phyloP scores from a whole-genome alignment of 2,329 filamentous ascomycete genomes.

The Talaromyces pinophilus region DNA sequence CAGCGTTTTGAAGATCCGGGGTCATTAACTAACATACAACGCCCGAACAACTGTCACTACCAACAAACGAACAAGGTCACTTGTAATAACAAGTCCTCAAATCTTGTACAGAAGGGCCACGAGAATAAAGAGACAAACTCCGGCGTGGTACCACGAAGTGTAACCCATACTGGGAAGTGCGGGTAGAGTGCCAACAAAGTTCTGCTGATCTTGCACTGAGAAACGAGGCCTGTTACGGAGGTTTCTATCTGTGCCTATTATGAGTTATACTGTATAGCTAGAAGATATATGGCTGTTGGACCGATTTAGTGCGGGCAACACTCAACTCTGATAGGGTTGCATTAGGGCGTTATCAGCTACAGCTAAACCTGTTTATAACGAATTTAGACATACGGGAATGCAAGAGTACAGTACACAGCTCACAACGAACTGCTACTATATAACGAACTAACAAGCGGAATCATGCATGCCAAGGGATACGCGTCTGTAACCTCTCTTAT shows the following conservation, averaged over 20 bases:
- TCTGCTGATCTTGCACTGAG: neutral
- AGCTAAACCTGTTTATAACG: neutral
- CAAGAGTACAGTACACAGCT: neutral
- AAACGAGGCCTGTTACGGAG: neutral
- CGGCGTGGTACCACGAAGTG: neutral
- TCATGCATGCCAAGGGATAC: neutral
- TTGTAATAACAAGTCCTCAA: neutral
- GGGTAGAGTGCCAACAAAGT: neutral
- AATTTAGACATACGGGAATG: neutral
- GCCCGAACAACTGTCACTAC: neutral
- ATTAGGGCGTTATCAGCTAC: neutral
- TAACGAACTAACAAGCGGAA: neutral
- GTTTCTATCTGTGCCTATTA: neutral
- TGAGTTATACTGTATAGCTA: neutral
- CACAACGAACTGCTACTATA: neutral
- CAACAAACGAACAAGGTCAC: neutral
- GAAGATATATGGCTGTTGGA: too few relatives aligned
- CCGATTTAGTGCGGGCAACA: too few relatives aligned
- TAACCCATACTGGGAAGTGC: neutral
- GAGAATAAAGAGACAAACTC: too few relatives aligned
- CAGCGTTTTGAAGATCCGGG: too few relatives aligned
- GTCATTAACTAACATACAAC: neutral
- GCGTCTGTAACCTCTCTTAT: neutral
- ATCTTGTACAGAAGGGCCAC: neutral
- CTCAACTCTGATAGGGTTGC: neutral